Evolutionary conservation across 2,329 filamentous ascomycete genomes (phyloP), one percentile per base, ranked within the genome.

Genomic region (Diatrype stigma): DNA sequence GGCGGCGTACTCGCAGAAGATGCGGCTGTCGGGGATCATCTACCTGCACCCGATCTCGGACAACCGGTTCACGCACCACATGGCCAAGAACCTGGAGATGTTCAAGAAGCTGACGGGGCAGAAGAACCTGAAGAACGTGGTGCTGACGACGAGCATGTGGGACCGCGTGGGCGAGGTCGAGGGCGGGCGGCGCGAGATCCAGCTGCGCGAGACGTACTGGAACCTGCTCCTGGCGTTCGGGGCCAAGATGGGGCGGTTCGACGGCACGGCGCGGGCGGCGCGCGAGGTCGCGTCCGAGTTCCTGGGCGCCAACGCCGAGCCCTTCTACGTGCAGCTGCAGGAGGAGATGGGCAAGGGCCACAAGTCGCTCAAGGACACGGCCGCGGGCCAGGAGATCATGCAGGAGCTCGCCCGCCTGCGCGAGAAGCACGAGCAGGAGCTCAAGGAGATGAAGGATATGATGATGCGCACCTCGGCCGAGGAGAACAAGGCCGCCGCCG

Each of bases 251-350:
- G 49, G 53, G 4, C 56, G 57, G 22, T 60, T 65, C 52, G 49
- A 48, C 34, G 65, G 57, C 40, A 63, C 59, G 2, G 35, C 48
- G 1, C 57, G 56, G 23, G 63, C 59, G 16, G 63, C 62, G 6
- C 49, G 28, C 12, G 40, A 45, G 4, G 58, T 64, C 26, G 55
- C 62, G 8, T 44, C 45, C 7, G 51, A n/a, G n/a, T n/a, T 32
- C 32, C 53, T 65, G 22, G 53, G 60, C 48, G 83, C 86, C 64
- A 87, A 87, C 50, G 6, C 5, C 26, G 82, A 85, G 60, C 82
- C 81, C 8, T 72, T 87, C 47, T 88, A 86, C 64, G 76, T 82
- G 46, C 76, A 80, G 28, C 86, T 88, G 66, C 87, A 88, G 57
- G 78, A 83, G 44, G 85, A 88, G 63, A 68, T 89, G 56, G 80